phyloP scores from a whole-genome alignment of 441 rosid genomes.

The Pelargonium fulgidum region DNA sequence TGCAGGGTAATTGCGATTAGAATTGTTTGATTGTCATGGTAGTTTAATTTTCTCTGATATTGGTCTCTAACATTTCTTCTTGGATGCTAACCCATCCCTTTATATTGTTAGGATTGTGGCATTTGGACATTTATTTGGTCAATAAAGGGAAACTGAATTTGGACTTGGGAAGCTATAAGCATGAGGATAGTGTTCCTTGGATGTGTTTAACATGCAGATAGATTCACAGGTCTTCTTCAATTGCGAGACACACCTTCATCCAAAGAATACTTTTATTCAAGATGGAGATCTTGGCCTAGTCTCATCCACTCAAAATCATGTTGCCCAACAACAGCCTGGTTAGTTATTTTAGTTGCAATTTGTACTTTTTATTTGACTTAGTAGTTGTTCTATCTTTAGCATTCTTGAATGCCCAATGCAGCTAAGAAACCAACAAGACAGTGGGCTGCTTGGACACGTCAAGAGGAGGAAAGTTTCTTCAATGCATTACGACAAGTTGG shows the following conservation, averaged over 20 bases:
- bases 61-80: not conserved
- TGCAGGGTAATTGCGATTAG: too few species aligned
- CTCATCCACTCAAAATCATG: constrained; percentile 32
- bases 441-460: constrained; percentile 99
- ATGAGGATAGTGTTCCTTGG: constrained; percentile 26
- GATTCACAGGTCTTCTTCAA: constrained; percentile 39
- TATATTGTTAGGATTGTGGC: constrained; percentile 11
- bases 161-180: constrained; percentile 22
- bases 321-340: constrained; percentile 51
- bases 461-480: constrained; percentile 97
- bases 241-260: constrained; percentile 33
- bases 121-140: constrained; percentile 22
- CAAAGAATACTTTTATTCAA: constrained; percentile 37
- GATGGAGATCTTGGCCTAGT: constrained; percentile 34
- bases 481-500: constrained; percentile 97
- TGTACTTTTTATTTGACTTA: constrained; percentile 1
- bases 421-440: constrained; percentile 85
- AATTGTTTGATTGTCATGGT: not conserved
- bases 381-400: constrained; percentile 5
- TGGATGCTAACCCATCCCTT: not conserved
- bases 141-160: constrained; percentile 16
- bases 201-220: constrained; percentile 41
- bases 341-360: constrained; percentile 22
- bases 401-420: constrained; percentile 26
- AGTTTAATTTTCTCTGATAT: not conserved